Conservation (phyloP, 331 rosid species). For the Pyrus hybrid region DNA sequence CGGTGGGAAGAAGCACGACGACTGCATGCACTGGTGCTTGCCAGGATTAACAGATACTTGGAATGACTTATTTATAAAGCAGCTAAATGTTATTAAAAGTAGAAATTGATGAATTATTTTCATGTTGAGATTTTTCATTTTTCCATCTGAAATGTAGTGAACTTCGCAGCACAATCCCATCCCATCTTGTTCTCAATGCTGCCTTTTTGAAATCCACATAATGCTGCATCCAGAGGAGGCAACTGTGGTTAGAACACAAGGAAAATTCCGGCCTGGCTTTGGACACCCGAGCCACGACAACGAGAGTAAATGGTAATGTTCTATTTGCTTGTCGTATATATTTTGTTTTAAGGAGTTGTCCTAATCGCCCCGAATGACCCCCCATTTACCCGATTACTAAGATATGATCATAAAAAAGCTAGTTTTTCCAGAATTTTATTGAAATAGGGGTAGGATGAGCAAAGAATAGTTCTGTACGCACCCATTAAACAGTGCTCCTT, state of each 20-base stretch:
- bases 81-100: too few relatives aligned
- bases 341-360: not conserved
- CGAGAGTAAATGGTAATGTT: not conserved
- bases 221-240: not conserved
- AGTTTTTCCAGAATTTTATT: conserved; percentile 2
- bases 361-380: too few relatives aligned
- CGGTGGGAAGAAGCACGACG: too few relatives aligned
- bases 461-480: too few relatives aligned
- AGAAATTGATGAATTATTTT: too few relatives aligned
- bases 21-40: too few relatives aligned
- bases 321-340: not conserved
- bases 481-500: conserved; percentile 21
- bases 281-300: not conserved
- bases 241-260: not conserved
- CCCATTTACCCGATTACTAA: too few relatives aligned
- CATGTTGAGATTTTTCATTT: too few relatives aligned
- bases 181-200: not conserved
- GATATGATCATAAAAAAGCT: too few relatives aligned
- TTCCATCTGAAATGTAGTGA: not conserved
- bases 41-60: too few relatives aligned
- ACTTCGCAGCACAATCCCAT: not conserved
- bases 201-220: not conserved
- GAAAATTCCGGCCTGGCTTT: not conserved
- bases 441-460: not conserved
- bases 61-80: too few relatives aligned